Conservation (phyloP, 345 rosid species). For the Eucalyptus urophylla region DNA sequence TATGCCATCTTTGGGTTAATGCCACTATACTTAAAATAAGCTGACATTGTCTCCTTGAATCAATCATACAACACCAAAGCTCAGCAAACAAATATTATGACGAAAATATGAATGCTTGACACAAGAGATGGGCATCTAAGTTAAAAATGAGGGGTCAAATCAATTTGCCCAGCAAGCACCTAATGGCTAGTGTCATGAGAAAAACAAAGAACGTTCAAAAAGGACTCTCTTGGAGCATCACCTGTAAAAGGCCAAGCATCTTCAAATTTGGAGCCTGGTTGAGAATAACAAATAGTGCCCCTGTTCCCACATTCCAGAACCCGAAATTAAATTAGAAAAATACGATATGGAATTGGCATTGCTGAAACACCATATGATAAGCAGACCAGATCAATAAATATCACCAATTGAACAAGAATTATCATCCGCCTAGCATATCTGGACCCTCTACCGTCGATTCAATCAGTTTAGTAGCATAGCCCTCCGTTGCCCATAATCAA, state of each 20-base stretch:
- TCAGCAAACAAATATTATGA: not conserved
- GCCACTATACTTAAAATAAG: not conserved
- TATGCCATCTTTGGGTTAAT: not conserved
- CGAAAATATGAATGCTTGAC: not conserved
- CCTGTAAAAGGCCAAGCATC: conserved; percentile 97
- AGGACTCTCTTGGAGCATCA: not conserved
- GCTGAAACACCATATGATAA: not conserved
- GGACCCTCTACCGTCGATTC: not conserved
- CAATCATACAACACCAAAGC: not conserved
- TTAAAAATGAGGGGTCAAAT: not conserved
- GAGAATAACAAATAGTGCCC: conserved; percentile 79
- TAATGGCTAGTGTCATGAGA: not conserved
- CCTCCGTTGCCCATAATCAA: not conserved
- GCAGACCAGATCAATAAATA: not conserved
- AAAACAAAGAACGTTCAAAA: not conserved
- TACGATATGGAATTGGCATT: not conserved
- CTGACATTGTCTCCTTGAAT: not conserved
- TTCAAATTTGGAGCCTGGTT: conserved; percentile 78
- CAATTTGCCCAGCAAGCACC: not conserved
- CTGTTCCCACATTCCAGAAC: conserved; percentile 21
- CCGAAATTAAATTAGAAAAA: not conserved
- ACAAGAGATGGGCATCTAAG: not conserved
- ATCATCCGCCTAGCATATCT: not conserved
- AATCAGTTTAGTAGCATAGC: not conserved
- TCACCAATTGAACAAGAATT: not conserved